Percentiles rank a stretch among this genome's conserved stretches.
phyloP scores from a whole-genome alignment of 305 asterid genomes.

The Coffea humblotiana region DNA sequence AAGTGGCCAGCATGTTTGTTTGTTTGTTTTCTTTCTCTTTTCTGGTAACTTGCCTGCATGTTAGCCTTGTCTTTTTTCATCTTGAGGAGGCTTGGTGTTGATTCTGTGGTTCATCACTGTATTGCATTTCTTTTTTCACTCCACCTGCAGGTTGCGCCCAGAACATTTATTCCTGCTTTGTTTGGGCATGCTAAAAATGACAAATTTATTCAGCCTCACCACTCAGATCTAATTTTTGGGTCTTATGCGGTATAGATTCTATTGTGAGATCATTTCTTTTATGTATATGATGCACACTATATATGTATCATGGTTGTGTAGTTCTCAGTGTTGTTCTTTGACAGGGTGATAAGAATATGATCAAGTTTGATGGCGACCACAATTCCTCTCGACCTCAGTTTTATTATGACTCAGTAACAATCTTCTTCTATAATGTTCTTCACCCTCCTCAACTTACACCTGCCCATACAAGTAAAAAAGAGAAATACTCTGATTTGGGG shows the following conservation, averaged over 20 bases:
- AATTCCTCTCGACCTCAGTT: constrained; percentile 95
- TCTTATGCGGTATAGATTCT: constrained; percentile 61
- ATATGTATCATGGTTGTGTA: not conserved
- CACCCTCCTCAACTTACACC: constrained; percentile 84
- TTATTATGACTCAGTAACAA: constrained; percentile 89
- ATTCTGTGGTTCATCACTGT: constrained; percentile 1
- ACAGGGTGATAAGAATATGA: constrained; percentile 97
- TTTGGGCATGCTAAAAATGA: constrained; percentile 97
- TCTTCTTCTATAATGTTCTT: constrained; percentile 88
- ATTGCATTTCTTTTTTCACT: constrained; percentile 20
- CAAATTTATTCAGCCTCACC: constrained; percentile 79
- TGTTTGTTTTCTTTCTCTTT: not conserved
- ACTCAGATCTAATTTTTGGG: constrained; percentile 76
- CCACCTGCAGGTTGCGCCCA: constrained; percentile 80
- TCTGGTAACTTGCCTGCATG: not conserved
- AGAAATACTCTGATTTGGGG: constrained; percentile 81
- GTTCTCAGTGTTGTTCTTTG: constrained; percentile 11
- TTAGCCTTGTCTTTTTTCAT: not conserved
- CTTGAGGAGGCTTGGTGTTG: constrained; percentile 5
- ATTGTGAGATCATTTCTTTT: constrained; percentile 26
- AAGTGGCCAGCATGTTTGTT: not conserved
- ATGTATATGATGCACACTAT: constrained; percentile 11
- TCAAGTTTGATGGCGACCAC: constrained; percentile 97
- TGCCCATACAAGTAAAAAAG: constrained; percentile 50
- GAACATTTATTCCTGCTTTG: constrained; percentile 83